Evolutionary conservation across 352 stramenopile genomes (phyloP), one percentile per base, ranked within the genome.

Genomic region (Phytophthora agathidicida): DNA sequence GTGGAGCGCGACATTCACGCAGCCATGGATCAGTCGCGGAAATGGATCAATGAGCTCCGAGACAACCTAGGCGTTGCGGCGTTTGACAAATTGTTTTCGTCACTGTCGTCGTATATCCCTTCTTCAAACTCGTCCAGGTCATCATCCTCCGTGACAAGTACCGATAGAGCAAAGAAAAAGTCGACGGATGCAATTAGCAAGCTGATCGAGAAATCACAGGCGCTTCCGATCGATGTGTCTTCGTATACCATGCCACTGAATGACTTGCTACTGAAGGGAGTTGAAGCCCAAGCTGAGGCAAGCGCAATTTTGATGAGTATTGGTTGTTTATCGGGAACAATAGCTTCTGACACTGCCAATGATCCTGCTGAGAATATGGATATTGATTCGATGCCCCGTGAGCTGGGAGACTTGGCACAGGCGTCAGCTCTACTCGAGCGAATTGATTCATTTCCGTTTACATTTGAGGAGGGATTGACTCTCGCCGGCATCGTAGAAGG

Each of bases 1-100:
- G 71, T 93, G 44, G 87, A 96, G 50, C 75, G 80, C 24, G 81
- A 93, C 43, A 93, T 96, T 23, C 69, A 88, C 27, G 67, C 77
- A 5, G 75, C 76, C 11, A 75, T 94, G 64, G 80, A 91, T 19
- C 74, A 73, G 37, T 71, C 83, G 4, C 79, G 78, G 5, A 75
- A 86, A 43, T 96, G 87, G 87, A 73, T 94, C 4, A 76, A 84
- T 39, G 82, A 94, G 45, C 67, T 91, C 19, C 80, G 83, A 36
- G 85, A 96, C 36, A 71, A 83, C 16, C 54, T 96, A 19, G 84
- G 85, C 1, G 45, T 58, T 30, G 27, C 63, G 9, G 60, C 71
- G 6, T 94, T 93, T 36, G 81, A 93, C 32, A 88, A 85, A 33
- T 43, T 92, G 0, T 83, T 92, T 51, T 33, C 60, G 3, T 77